Conservation (phyloP, 2,329 filamentous ascomycete species). For the Davidsoniella virescens region DNA sequence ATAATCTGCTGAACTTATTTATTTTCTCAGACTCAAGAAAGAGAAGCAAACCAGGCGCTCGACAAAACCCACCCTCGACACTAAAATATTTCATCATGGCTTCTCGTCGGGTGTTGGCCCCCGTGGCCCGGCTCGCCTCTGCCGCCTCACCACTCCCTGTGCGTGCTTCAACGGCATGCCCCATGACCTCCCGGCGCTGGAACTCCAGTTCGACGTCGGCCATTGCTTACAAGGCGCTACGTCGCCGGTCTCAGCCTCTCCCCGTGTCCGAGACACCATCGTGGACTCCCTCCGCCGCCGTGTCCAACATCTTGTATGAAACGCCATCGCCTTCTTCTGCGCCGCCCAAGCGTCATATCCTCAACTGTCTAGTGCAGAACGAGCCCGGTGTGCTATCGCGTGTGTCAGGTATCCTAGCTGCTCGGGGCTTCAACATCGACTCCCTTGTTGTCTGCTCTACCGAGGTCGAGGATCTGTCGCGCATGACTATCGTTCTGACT, state of each 20-base stretch:
- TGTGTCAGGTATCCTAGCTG: slow-evolving; percentile 88
- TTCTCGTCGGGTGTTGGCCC: slow-evolving; percentile 28
- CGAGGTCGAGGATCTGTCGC: slow-evolving; percentile 87
- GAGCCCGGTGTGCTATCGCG: slow-evolving; percentile 94
- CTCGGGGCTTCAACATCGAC: slow-evolving; percentile 97
- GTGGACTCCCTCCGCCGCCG: slow-evolving; percentile 84
- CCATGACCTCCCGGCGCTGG: slow-evolving; percentile 16
- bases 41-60: no score
- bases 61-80: background rate
- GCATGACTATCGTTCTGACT: slow-evolving; percentile 96
- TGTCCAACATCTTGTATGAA: slow-evolving; percentile 98
- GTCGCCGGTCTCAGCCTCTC: slow-evolving; percentile 72
- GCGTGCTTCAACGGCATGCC: slow-evolving; percentile 12
- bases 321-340: slow-evolving; percentile 70
- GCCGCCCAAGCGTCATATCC: slow-evolving; percentile 83
- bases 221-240: slow-evolving; percentile 91
- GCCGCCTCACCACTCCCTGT: slow-evolving; percentile 18
- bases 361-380: slow-evolving; percentile 98
- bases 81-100: slow-evolving; percentile 23
- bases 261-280: slow-evolving; percentile 61
- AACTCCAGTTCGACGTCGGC: slow-evolving; percentile 68
- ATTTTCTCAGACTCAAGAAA: no score
- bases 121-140: slow-evolving; percentile 21
- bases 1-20: background rate
- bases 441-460: slow-evolving; percentile 95